These are phyloP conservation scores for Sporisorium reilianum DNA, from an alignment of 1,284 basidiomycete genomes.

Conservation along the genomic window DNA sequence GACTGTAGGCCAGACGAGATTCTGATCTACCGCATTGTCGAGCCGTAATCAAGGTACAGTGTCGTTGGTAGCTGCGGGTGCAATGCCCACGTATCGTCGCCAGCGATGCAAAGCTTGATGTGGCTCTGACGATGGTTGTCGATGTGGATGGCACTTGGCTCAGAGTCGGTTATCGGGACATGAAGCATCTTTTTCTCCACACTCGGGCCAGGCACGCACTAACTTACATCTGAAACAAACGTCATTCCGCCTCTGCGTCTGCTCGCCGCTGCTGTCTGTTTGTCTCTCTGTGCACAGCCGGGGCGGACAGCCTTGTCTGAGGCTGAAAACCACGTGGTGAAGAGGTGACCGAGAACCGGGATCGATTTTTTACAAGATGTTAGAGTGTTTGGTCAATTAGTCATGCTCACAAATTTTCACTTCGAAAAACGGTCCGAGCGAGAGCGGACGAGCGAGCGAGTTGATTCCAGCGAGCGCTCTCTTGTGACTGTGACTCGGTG, in stretches of 20 bases:
- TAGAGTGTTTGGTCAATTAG: background rate
- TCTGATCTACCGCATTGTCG: background rate
- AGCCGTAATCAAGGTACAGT: background rate
- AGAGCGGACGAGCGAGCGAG: background rate
- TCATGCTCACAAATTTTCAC: conserved; percentile 1
- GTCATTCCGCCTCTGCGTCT: background rate
- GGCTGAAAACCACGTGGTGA: background rate
- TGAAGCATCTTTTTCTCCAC: background rate
- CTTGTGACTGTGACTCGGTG: conserved; percentile 6
- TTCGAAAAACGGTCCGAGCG: conserved; percentile 12
- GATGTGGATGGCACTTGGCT: too few relatives aligned
- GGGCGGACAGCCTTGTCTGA: background rate
- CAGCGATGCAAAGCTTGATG: background rate
- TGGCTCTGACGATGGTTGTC: too few relatives aligned
- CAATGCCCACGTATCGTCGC: background rate
- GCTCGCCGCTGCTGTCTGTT: background rate
- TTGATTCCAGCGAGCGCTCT: too few relatives aligned
- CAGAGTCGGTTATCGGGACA: too few relatives aligned
- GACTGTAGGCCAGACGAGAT: background rate
- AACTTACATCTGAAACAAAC: conserved; percentile 6
- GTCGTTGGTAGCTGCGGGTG: too few relatives aligned
- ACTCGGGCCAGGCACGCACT: too few relatives aligned
- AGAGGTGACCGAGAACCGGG: background rate
- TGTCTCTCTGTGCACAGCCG: conserved; percentile 2
- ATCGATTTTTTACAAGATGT: background rate